These are phyloP conservation scores for Guadua angustifolia DNA, from an alignment of 176 grass and related monocot genomes.

Conservation along the genomic window DNA sequence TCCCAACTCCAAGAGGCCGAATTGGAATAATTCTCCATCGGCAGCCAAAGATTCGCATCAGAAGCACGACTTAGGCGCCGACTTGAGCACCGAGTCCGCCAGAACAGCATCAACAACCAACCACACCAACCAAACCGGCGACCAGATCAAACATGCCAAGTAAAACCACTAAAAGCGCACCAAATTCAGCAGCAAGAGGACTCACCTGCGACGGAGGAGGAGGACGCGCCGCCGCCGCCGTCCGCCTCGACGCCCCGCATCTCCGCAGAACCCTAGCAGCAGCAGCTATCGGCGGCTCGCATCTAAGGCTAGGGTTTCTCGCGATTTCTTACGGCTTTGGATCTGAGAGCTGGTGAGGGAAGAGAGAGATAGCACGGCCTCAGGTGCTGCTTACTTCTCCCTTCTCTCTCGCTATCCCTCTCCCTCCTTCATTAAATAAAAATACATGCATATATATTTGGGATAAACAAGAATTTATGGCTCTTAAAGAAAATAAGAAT, in stretches of 20 bases:
- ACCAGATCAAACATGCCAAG: conserved; percentile 32
- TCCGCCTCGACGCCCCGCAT: conserved; percentile 56
- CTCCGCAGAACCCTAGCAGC: conserved; percentile 39
- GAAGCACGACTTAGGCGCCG: conserved; percentile 27
- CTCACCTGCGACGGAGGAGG: conserved; percentile 56
- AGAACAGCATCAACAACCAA: conserved; percentile 33
- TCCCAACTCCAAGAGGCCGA: not conserved
- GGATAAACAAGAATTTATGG: conserved; percentile 41
- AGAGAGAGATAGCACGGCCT: conserved; percentile 42
- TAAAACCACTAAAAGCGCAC: conserved; percentile 1
- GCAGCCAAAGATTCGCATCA: conserved; percentile 29
- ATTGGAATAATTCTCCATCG: conserved; percentile 34
- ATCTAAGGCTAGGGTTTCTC: conserved; percentile 34
- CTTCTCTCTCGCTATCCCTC: conserved; percentile 17
- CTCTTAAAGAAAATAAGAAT: conserved; percentile 1
- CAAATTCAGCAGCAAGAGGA: conserved; percentile 28
- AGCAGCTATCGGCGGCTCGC: conserved; percentile 34
- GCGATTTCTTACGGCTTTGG: conserved; percentile 49
- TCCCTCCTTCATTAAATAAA: conserved; percentile 46
- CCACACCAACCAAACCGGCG: not conserved
- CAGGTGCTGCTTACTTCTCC: conserved; percentile 38
- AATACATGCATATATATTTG: not conserved
- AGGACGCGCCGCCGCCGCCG: conserved; percentile 39
- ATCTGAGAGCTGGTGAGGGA: conserved; percentile 50
- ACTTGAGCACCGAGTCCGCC: conserved; percentile 32